Conservation (phyloP, 108 stramenopile species). For the Skeletonema menzelii region DNA sequence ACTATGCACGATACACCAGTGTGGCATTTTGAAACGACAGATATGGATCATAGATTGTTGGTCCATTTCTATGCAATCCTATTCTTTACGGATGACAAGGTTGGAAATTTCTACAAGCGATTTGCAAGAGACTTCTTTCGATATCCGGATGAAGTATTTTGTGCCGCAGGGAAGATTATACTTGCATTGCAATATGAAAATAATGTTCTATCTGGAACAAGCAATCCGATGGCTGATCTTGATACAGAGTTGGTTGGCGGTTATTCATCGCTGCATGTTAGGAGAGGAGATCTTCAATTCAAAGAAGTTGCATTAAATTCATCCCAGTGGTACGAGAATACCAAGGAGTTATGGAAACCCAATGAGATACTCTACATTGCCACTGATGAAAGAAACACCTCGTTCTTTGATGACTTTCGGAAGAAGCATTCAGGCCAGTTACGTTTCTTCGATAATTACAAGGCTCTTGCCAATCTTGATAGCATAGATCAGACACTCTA, state of each 20-base stretch:
- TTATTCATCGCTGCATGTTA: constrained; percentile 56
- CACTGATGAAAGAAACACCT: constrained; percentile 80
- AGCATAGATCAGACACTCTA: constrained; percentile 62
- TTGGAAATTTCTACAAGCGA: constrained; percentile 70
- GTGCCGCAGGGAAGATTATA: constrained; percentile 86
- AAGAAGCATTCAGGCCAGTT: constrained; percentile 59
- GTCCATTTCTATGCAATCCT: constrained; percentile 80
- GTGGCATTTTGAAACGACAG: constrained; percentile 51
- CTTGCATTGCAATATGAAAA: constrained; percentile 57
- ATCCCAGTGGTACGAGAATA: constrained; percentile 38
- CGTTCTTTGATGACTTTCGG: constrained; percentile 80
- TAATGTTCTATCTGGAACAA: constrained; percentile 38
- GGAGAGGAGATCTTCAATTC: constrained; percentile 55
- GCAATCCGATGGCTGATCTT: constrained; percentile 18
- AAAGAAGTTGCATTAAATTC: constrained; percentile 45
- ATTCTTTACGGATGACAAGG: constrained; percentile 67
- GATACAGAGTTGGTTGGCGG: constrained; percentile 39
- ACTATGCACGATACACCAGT: constrained; percentile 43
- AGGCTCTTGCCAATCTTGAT: constrained; percentile 49
- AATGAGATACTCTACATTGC: constrained; percentile 83
- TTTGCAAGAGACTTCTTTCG: constrained; percentile 82
- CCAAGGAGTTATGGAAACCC: constrained; percentile 42
- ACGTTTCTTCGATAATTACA: constrained; percentile 80
- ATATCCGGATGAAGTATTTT: constrained; percentile 83
- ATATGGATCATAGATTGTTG: constrained; percentile 45